Percentiles rank a stretch among this genome's conserved stretches.
Evolutionary conservation across 129 eudicot genomes (phyloP).

Genomic region (Tagetes patula): DNA sequence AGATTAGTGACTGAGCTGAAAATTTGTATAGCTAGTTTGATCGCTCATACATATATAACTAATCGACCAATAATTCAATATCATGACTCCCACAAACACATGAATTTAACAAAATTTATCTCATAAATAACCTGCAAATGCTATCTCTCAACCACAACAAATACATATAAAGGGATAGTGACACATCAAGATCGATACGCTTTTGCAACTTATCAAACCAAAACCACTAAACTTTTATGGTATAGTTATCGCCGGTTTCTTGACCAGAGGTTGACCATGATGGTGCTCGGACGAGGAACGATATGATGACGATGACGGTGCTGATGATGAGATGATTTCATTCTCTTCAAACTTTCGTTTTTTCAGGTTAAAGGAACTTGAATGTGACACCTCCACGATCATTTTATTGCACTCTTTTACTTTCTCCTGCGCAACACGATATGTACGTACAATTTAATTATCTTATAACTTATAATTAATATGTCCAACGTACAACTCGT

Average conservation of each 20-base stretch:
- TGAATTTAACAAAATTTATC: slow-evolving; percentile 16
- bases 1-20: no score
- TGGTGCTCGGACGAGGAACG: slow-evolving; percentile 8
- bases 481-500: not conserved
- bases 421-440: slow-evolving; percentile 46
- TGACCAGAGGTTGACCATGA: slow-evolving; percentile 18
- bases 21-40: no score
- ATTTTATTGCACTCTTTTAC: slow-evolving; percentile 53
- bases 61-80: no score
- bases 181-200: slow-evolving; percentile 12
- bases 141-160: not conserved
- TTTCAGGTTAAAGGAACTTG: slow-evolving; percentile 20
- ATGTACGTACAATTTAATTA: slow-evolving; percentile 9
- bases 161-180: slow-evolving; percentile 19
- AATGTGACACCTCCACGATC: slow-evolving; percentile 22
- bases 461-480: not conserved
- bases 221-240: slow-evolving; percentile 11
- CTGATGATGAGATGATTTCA: slow-evolving; percentile 24
- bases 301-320: slow-evolving; percentile 12
- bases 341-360: slow-evolving; percentile 47
- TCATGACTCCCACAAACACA: not conserved
- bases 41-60: not conserved
- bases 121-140: not conserved
- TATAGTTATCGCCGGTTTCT: slow-evolving; percentile 9
- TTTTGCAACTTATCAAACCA: slow-evolving; percentile 22